Evolutionary conservation across 306 rosid genomes (phyloP).

Genomic region (Malus domestica): DNA sequence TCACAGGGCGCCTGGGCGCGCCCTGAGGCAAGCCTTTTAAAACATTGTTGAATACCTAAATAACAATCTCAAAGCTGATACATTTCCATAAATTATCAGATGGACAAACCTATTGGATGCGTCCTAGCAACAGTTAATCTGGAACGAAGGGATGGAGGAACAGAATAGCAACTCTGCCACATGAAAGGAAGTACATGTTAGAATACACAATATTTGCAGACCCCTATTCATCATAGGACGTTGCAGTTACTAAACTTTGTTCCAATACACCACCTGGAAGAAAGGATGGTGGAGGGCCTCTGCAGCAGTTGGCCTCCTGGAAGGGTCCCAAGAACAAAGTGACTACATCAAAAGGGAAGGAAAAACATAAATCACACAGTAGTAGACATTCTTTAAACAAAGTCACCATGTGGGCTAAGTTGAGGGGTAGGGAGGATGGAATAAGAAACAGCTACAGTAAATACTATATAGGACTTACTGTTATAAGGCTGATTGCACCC

Average conservation of each 20-base stretch:
- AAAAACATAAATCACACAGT: neutral
- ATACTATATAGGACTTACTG: constrained; percentile 37
- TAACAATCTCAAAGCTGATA: neutral
- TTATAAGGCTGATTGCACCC: constrained; percentile 70
- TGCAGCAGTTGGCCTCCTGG: constrained; percentile 83
- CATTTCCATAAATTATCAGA: neutral
- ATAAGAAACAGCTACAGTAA: neutral
- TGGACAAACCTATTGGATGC: constrained; percentile 75
- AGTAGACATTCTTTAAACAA: neutral
- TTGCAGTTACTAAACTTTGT: neutral
- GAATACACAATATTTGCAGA: neutral
- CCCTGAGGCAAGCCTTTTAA: too few species aligned
- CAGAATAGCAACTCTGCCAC: constrained; percentile 72
- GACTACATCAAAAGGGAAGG: constrained; percentile 35
- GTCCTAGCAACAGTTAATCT: constrained; percentile 54
- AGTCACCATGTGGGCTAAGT: neutral
- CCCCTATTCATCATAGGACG: neutral
- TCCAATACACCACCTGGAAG: constrained; percentile 56
- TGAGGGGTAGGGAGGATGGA: neutral
- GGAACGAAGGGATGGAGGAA: constrained; percentile 86
- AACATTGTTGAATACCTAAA: neutral
- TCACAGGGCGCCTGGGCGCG: too few species aligned
- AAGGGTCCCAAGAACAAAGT: constrained; percentile 97
- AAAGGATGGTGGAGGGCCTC: constrained; percentile 97
- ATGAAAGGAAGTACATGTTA: constrained; percentile 3